Evolutionary conservation across 2,329 filamentous ascomycete genomes (phyloP), one percentile per base, ranked within the genome.

Genomic region (Colletotrichum falcatum): DNA sequence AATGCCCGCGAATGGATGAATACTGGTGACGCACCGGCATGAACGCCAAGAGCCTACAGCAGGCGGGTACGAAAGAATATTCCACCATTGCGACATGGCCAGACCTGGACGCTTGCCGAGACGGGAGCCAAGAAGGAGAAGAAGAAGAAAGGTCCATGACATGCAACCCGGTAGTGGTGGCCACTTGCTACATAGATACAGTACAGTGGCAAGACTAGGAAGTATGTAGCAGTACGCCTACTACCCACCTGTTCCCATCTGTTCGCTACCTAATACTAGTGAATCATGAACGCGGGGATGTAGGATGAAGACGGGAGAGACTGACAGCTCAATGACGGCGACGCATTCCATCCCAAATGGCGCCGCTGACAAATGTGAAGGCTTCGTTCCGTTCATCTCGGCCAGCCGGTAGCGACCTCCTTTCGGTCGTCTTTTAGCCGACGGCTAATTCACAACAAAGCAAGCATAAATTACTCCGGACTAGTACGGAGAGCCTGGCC

Each of bases 241-340:
- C 1, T n/a, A n/a, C n/a, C n/a, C n/a, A n/a, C n/a, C n/a, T n/a
- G n/a, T n/a, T n/a, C n/a, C n/a, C n/a, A n/a, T 44, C 4, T 20
- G 18, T 44, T 44, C 20, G 20, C 18, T 9, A 14, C 9, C 3
- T 9, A 18, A 44, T n/a, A 5, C 7, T 18, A 5, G 37, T 3
- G 39, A 20, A 8, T 6, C 6, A 46, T 46, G 20, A 9, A 23
- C 20, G n/a, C 20, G 18, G 8, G 5, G n/a, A 1, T 5, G 20
- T 8, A 3, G 5, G 5, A n/a, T 3, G 9, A 23, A 5, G 0
- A 23, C 5, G 2, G 7, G 6, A 23, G 7, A 9, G 1, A 4
- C 44, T 46, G 8, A 5, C 20, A n/a, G 20, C 44, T 46, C 20
- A 16, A 46, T 0, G 20, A 12, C n/a, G 20, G n/a, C 44, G 44